Evolutionary conservation across 2,329 filamentous ascomycete genomes (phyloP).

Genomic region (Zopfia rhizophila): DNA sequence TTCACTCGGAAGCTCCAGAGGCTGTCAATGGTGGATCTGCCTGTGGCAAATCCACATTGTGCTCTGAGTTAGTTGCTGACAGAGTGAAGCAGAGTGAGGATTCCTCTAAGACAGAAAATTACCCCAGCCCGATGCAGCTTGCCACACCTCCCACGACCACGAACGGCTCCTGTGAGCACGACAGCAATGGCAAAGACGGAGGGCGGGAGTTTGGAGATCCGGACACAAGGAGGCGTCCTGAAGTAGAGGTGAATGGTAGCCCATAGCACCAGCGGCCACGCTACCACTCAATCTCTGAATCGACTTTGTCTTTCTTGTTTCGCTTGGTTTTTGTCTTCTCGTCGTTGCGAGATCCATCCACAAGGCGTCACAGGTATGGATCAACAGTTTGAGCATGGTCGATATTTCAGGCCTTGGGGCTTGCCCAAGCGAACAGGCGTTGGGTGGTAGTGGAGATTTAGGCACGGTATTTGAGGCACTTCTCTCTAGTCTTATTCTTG

Average conservation of each 20-base stretch:
- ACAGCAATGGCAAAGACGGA: constrained; percentile 34
- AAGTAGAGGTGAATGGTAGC: background rate
- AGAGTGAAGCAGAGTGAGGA: constrained; percentile 30
- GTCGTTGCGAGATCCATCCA: too few species aligned
- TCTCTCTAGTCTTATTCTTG: too few species aligned
- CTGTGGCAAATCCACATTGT: constrained; percentile 1
- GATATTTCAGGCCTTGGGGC: too few species aligned
- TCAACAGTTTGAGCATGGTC: too few species aligned
- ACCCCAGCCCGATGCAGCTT: constrained; percentile 54
- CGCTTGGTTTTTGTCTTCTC: too few species aligned
- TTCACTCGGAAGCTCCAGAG: constrained; percentile 10
- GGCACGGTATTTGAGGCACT: too few species aligned
- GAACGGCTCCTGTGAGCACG: constrained; percentile 42
- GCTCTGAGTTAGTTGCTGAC: constrained; percentile 20
- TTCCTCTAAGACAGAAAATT: constrained; percentile 1
- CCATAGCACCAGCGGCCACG: background rate
- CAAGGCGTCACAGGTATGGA: too few species aligned
- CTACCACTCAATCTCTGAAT: background rate
- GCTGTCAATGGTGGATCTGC: constrained; percentile 2
- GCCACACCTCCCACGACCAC: constrained; percentile 54
- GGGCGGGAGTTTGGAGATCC: constrained; percentile 28
- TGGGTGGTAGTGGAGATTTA: too few species aligned
- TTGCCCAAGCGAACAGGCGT: too few species aligned
- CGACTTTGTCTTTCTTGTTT: background rate
- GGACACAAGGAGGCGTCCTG: constrained; percentile 19